These are phyloP conservation scores for Kwoniella pini DNA, from an alignment of 768 basidiomycete species.

Conservation along the genomic window DNA sequence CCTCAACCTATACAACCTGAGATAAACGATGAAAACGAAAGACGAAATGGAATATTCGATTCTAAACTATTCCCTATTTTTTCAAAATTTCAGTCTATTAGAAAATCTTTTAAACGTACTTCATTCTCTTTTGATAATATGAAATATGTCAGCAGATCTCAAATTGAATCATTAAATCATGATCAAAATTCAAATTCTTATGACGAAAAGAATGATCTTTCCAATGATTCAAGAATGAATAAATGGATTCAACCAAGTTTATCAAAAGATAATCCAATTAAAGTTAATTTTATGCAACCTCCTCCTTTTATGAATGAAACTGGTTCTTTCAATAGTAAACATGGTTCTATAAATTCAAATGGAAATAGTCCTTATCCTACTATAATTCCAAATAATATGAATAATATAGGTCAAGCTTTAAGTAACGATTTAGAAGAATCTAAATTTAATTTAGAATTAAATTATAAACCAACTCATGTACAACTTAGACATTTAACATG, in stretches of 20 bases:
- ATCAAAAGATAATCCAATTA: constrained; percentile 1
- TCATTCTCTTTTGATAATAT: not conserved
- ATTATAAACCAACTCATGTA: not conserved
- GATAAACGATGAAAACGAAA: not conserved
- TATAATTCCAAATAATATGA: not conserved
- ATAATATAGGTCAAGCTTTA: not conserved
- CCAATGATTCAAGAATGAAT: not conserved
- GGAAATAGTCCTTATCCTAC: not conserved
- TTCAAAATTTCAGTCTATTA: constrained; percentile 8
- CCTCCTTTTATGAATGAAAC: not conserved
- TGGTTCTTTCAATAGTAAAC: not conserved
- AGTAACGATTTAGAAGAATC: not conserved
- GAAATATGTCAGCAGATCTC: constrained; percentile 8
- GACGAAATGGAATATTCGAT: not conserved
- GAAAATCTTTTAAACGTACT: constrained; percentile 5
- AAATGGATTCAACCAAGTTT: not conserved
- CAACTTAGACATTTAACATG: constrained; percentile 9
- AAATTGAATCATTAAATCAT: not conserved
- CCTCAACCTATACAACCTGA: not conserved
- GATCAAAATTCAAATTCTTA: too few species aligned
- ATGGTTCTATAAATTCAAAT: constrained; percentile 1
- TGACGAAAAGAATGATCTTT: not conserved
- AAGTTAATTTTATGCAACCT: constrained; percentile 5
- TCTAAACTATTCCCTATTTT: constrained; percentile 8
- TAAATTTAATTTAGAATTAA: not conserved